Evolutionary conservation across 257 asterid genomes (phyloP).

Genomic region (Cruciata laevipes): DNA sequence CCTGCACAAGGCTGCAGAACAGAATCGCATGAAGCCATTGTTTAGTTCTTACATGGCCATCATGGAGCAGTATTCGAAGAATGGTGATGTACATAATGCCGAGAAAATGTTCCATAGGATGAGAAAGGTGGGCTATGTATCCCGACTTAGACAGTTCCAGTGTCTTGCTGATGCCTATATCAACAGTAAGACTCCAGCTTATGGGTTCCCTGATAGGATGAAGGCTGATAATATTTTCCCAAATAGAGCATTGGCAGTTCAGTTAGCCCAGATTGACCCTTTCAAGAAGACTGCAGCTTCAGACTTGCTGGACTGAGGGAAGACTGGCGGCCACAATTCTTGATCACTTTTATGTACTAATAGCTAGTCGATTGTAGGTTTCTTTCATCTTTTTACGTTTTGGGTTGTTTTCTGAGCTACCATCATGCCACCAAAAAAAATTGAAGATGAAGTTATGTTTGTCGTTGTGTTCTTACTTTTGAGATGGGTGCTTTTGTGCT

Average conservation of each 20-base stretch:
- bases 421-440: neutral
- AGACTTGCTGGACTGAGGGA: slow-evolving; percentile 44
- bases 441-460: too few species aligned
- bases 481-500: too few species aligned
- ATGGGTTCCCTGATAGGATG: slow-evolving; percentile 68
- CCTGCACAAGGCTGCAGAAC: slow-evolving; percentile 41
- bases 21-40: slow-evolving; percentile 37
- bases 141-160: slow-evolving; percentile 38
- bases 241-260: slow-evolving; percentile 22
- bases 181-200: slow-evolving; percentile 50
- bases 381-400: neutral
- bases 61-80: slow-evolving; percentile 48
- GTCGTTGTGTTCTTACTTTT: neutral
- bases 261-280: slow-evolving; percentile 41
- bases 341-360: neutral
- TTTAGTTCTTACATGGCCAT: slow-evolving; percentile 32
- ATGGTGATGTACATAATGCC: slow-evolving; percentile 62
- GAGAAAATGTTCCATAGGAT: slow-evolving; percentile 57
- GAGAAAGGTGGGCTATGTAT: slow-evolving; percentile 43
- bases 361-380: neutral
- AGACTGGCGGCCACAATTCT: neutral
- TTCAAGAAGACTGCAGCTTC: slow-evolving; percentile 39
- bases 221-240: slow-evolving; percentile 55
- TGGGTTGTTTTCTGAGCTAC: neutral
- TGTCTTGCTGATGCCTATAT: slow-evolving; percentile 49